Evolutionary conservation across 1,139 yeast genomes (phyloP).

Genomic region (Maudiozyma humilis): DNA sequence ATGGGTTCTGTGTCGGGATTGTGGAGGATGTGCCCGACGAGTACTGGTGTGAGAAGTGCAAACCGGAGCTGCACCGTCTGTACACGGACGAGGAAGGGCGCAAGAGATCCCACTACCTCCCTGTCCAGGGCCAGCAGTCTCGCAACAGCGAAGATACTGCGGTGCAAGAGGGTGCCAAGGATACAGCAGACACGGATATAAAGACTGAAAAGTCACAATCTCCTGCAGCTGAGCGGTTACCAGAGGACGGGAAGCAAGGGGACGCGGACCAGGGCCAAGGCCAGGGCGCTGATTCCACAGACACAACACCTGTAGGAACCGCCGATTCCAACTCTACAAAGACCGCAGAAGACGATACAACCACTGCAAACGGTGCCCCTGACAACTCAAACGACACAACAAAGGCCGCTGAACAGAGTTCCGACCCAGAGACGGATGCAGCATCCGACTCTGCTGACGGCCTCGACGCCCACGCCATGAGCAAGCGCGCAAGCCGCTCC

Average conservation of each 20-base stretch:
- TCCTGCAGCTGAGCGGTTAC: too few species aligned
- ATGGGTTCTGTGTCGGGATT: constrained; percentile 83
- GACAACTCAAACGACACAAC: too few species aligned
- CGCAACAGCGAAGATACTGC: neutral
- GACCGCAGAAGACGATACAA: too few species aligned
- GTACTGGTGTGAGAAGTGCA: constrained; percentile 65
- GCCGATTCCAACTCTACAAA: too few species aligned
- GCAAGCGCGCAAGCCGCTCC: constrained; percentile 26
- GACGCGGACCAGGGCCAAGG: too few species aligned
- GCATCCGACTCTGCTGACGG: constrained; percentile 8
- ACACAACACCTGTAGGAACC: too few species aligned
- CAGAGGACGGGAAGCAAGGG: neutral
- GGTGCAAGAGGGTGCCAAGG: neutral
- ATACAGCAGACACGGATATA: neutral
- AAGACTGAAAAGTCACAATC: neutral
- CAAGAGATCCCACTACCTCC: constrained; percentile 30
- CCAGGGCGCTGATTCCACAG: too few species aligned
- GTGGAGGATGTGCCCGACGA: constrained; percentile 71
- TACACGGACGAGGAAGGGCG: constrained; percentile 21
- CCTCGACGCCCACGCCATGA: constrained; percentile 2
- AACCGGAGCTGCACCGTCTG: constrained; percentile 65
- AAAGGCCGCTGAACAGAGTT: neutral
- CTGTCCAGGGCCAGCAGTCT: constrained; percentile 24
- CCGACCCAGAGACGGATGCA: neutral
- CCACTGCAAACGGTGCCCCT: too few species aligned